Conservation (phyloP, 73 alveolate species). For the Paramecium biaurelia region DNA sequence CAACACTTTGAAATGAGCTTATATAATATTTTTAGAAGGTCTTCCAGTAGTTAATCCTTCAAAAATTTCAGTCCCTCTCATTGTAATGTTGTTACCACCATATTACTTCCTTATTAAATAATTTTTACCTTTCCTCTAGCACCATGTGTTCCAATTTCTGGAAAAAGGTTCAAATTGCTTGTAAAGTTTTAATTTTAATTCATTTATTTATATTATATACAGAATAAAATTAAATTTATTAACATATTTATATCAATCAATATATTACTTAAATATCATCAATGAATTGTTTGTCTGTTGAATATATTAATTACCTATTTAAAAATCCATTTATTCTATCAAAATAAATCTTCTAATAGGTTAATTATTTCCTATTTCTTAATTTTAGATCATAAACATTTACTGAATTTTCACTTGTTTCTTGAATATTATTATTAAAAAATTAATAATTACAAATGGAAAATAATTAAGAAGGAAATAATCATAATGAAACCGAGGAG, state of each 20-base stretch:
- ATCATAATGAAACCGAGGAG: not conserved
- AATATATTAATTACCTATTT: too few relatives aligned
- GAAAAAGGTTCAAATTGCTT: not conserved
- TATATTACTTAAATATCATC: not conserved
- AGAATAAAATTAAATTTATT: not conserved
- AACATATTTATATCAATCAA: not conserved
- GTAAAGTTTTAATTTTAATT: not conserved
- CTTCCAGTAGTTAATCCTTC: slow-evolving; percentile 56
- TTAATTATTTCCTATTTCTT: not conserved
- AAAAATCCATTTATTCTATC: not conserved
- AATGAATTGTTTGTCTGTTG: not conserved
- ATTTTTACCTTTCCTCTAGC: slow-evolving; percentile 15
- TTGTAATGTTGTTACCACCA: slow-evolving; percentile 63
- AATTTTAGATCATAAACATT: not conserved
- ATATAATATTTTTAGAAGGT: slow-evolving; percentile 52
- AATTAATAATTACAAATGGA: not conserved
- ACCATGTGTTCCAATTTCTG: slow-evolving; percentile 29
- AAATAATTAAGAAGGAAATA: not conserved
- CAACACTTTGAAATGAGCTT: slow-evolving; percentile 54
- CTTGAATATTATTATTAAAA: not conserved
- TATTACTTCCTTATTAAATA: not conserved
- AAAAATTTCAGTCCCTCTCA: slow-evolving; percentile 55
- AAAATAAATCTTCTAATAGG: not conserved
- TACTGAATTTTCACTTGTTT: not conserved
- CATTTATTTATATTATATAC: not conserved